Percentiles rank a stretch among this genome's conserved stretches.
These are phyloP conservation scores for Jaltomata sinuosa DNA, from an alignment of 257 asterid genomes.

Conservation along the genomic window DNA sequence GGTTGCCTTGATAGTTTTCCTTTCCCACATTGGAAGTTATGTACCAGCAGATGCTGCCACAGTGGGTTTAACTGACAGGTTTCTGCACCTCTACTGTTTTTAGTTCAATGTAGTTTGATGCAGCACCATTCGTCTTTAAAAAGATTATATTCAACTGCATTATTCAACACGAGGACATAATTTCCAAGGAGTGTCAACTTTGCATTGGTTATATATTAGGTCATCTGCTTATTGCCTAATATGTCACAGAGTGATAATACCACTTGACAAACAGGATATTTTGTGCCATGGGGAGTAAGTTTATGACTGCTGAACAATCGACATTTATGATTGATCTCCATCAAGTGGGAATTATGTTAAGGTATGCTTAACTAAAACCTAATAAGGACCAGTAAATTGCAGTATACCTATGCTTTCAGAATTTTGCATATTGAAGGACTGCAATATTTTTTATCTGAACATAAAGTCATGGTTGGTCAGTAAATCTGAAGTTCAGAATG, in stretches of 20 bases:
- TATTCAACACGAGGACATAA: neutral
- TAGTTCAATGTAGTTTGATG: neutral
- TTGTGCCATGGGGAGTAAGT: conserved; percentile 91
- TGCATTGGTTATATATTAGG: neutral
- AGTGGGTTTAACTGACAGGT: conserved; percentile 98
- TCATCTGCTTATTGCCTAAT: neutral
- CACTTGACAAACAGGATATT: conserved; percentile 55
- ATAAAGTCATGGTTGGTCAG: neutral
- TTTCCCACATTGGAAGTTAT: conserved; percentile 92
- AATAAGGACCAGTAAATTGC: too few species aligned
- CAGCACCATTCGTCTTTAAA: neutral
- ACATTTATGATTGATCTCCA: conserved; percentile 98
- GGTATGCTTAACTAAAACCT: too few species aligned
- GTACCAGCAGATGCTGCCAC: conserved; percentile 97
- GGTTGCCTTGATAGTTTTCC: conserved; percentile 97
- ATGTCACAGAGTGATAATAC: neutral
- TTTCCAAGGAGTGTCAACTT: neutral
- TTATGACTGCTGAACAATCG: conserved; percentile 95
- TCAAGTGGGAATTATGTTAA: conserved; percentile 92
- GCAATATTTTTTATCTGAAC: neutral
- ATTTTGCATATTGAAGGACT: neutral
- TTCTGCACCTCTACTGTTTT: neutral
- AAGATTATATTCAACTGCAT: neutral
- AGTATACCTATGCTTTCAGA: too few species aligned
- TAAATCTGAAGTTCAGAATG: neutral